Conservation (phyloP, 495 filamentous ascomycete genomes). For the Alectoria sarmentosa region DNA sequence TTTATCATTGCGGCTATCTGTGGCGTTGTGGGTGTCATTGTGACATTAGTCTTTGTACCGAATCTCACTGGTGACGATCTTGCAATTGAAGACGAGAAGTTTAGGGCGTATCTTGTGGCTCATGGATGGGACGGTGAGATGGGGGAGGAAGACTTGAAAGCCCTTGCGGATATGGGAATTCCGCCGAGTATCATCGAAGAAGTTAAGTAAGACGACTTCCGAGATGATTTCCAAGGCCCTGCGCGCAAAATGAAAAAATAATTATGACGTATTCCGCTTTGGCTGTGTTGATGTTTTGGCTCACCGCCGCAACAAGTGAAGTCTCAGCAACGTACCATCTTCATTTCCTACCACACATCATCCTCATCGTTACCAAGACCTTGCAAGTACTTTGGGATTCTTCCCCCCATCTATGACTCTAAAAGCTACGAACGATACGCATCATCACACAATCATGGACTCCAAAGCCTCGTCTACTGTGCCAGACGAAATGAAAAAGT, state of each 20-base stretch:
- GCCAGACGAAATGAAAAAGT: not conserved
- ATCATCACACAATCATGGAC: not conserved
- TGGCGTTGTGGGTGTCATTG: slow-evolving; percentile 43
- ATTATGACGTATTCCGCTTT: not conserved
- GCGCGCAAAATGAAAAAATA: not conserved
- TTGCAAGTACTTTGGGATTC: not conserved
- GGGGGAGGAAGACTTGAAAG: slow-evolving; percentile 38
- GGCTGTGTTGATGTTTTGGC: not conserved
- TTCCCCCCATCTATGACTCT: not conserved
- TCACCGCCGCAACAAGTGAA: not conserved
- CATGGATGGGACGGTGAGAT: slow-evolving; percentile 44
- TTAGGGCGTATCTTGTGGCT: slow-evolving; percentile 40
- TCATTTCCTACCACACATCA: not conserved
- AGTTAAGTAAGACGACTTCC: not conserved
- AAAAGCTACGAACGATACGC: not conserved
- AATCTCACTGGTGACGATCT: slow-evolving; percentile 42
- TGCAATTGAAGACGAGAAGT: slow-evolving; percentile 36
- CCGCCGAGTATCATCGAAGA: slow-evolving; percentile 4
- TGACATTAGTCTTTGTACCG: slow-evolving; percentile 46
- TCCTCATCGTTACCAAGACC: not conserved
- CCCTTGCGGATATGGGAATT: slow-evolving; percentile 30
- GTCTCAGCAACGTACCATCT: not conserved
- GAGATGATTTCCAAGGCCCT: not conserved
- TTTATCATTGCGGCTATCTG: slow-evolving; percentile 49
- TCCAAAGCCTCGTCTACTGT: not conserved